Evolutionary conservation across 163 green algal species (phyloP).

Genomic region (Coccomyxa subellipsoidea): DNA sequence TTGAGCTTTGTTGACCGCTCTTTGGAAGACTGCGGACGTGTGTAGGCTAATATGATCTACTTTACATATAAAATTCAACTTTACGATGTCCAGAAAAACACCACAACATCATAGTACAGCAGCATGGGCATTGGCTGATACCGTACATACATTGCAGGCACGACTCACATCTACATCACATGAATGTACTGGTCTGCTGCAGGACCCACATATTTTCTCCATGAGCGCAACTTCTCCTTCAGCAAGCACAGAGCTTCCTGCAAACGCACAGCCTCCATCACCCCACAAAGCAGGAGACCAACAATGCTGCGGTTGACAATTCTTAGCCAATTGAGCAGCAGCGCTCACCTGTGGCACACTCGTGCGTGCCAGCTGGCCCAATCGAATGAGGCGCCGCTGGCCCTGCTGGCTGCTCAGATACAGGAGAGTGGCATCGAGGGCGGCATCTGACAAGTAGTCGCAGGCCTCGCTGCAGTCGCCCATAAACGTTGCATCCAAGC

Average conservation of each 20-base stretch:
- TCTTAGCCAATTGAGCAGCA: too few relatives aligned
- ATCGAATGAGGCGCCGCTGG: neutral
- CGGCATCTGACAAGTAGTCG: neutral
- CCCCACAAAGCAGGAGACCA: too few relatives aligned
- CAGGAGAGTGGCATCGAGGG: neutral
- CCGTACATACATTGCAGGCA: too few relatives aligned
- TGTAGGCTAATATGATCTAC: too few relatives aligned
- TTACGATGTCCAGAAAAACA: too few relatives aligned
- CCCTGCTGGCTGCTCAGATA: neutral
- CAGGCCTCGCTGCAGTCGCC: neutral
- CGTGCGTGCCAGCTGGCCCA: neutral
- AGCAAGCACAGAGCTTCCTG: neutral
- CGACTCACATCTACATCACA: neutral
- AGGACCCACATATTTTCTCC: neutral
- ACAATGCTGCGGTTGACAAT: too few relatives aligned
- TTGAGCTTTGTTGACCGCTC: too few relatives aligned
- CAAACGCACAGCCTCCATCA: neutral
- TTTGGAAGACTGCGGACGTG: too few relatives aligned
- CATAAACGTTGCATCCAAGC: neutral
- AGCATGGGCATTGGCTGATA: too few relatives aligned
- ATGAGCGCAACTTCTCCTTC: constrained; percentile 13
- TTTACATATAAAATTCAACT: too few relatives aligned
- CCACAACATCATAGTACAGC: too few relatives aligned
- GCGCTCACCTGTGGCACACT: neutral
- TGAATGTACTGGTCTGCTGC: neutral